Evolutionary conservation across 345 rosid genomes (phyloP), one percentile per base, ranked within the genome.

Genomic region (Linum trigynum): DNA sequence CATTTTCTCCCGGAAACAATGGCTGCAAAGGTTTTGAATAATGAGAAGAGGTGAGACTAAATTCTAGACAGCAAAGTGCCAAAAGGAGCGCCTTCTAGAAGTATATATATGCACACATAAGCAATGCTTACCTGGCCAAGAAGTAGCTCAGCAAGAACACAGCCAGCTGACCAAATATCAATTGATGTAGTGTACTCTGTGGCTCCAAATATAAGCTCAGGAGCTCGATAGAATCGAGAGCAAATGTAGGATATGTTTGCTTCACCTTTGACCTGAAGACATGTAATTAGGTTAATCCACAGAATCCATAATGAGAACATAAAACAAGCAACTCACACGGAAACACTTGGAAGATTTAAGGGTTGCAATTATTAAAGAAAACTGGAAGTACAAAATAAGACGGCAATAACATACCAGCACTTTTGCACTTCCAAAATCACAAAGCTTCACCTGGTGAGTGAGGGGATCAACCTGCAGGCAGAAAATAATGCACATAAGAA

Each of bases 391-490:
- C 12, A 41, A 12, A 39, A 23, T 10, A 63, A 17, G 51, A 58
- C 8, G 43, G 15, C 40, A 38, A 16, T 9, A 59, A 72, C 87
- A 71, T 83, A 87, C 97, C 4, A 90, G 83, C 78, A 84, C 86
- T 87, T 90, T 90, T 38, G 97, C 97, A 63, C 97, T 90, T 65
- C 97, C 97, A 83, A 90, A 90, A 78, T 90, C 97, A 53, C 97
- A 85, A 39, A 75, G 74, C 66, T 75, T 75, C 53, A 75, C 78
- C 39, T 75, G 78, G 37, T 75, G 78, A n/a, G 91, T 87, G n/a
- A 84, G 90, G 62, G 97, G 97, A 83, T 90, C 97, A 77, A 90
- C 97, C 97, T 90, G 71, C 57, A 57, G 42, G 77, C 55, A 67
- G 32, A 55, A 65, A 71, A 64, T 16, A 63, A 55, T 38, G 32